Conservation (phyloP, 2,329 filamentous ascomycete genomes). For the Knufia petricola region DNA sequence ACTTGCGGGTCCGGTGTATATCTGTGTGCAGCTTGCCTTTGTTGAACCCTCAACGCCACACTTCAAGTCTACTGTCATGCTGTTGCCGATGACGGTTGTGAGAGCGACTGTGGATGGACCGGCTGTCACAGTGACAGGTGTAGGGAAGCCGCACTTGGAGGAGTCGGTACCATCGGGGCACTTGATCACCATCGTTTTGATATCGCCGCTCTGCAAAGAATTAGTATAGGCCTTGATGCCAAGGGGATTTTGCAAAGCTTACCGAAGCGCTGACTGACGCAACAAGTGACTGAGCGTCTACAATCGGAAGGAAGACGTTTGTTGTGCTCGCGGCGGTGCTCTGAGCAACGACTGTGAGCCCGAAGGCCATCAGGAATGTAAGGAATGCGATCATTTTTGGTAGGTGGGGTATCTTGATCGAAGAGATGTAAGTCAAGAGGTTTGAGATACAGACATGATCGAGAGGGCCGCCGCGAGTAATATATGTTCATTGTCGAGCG, state of each 20-base stretch:
- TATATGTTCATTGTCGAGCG: background rate
- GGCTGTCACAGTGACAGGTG: conserved; percentile 17
- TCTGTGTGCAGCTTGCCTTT: conserved; percentile 15
- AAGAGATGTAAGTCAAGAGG: background rate
- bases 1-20: conserved; percentile 11
- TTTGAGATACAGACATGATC: background rate
- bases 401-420: background rate
- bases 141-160: conserved; percentile 14
- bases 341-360: too few species aligned
- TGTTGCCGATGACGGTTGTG: background rate
- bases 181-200: conserved; percentile 16
- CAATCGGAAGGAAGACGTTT: conserved; percentile 1
- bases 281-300: background rate
- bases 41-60: conserved; percentile 13
- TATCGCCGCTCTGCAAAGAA: background rate
- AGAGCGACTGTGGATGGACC: conserved; percentile 16
- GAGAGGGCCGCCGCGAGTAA: background rate
- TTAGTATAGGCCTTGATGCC: background rate
- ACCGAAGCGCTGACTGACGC: background rate
- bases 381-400: background rate
- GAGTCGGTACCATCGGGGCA: conserved; percentile 12
- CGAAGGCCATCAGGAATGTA: background rate
- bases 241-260: background rate
- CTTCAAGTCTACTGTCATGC: conserved; percentile 10
- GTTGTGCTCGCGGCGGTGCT: background rate